Base-by-base conservation (phyloP, 768 basidiomycete genomes). In the Suillus placidus region DNA sequence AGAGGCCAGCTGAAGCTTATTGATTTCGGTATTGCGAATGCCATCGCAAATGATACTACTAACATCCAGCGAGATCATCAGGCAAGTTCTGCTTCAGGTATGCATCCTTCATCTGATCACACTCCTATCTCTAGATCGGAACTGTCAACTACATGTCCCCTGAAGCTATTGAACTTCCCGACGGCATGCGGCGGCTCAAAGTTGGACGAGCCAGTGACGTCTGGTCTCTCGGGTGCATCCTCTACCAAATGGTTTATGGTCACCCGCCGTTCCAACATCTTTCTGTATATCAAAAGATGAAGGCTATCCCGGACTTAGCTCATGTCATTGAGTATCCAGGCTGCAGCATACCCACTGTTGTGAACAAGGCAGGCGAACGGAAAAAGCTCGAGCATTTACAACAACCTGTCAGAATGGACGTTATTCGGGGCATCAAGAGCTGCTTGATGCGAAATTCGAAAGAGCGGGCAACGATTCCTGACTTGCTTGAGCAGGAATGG, bases 91-190 rank as follows among this genome's bases (percentile, higher is more conserved):
- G 9, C 47, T 62, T 42, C 49, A 30, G 16, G 30, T 43, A 8
- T 35, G 30, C 32, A 23, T 51, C 26, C 35, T 20, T 5, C 10
- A 5, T 37, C 62, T 64, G 16, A 42, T 64, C 60, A 45, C 65
- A 26, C 58, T 49, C 47, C 32, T 30, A 1, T 30, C 18, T 71
- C 23, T 71, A 97, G 92, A 91, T 99, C 69, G 97, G 97, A 3
- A 97, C 95, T 1, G 92, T 97, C 43, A 99, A 99, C 73, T 99
- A 97, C 75, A 99, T 99, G 97, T 95, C 94, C 62, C 97, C 97
- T 0, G 97, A 99, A 77, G 94, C 97, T 14, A 94, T 99, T 63
- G 93, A 95, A 73, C 80, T 92, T 26, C 89, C 89, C 5, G 93
- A 92, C 64, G 94, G 91, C 51, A 92, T 89, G 88, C 86, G 92